A percentile compares a stretch with the other conserved stretches of the same genome.
These are phyloP conservation scores for Linderniella brevidens DNA, from an alignment of 257 asterid genomes.

Conservation along the genomic window DNA sequence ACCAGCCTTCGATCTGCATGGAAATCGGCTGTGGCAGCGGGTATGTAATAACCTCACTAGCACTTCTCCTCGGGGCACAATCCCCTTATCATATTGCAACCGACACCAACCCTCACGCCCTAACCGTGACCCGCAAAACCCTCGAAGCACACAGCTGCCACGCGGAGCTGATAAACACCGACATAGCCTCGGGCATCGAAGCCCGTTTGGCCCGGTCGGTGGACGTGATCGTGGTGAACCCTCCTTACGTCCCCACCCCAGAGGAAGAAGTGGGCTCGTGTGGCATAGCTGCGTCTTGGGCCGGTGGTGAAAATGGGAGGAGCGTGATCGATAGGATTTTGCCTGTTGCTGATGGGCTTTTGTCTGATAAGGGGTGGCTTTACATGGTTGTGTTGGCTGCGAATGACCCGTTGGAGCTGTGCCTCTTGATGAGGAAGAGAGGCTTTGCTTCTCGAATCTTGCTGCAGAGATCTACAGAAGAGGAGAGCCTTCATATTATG, in stretches of 20 bases:
- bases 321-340: constrained; percentile 70
- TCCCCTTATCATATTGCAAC: constrained; percentile 53
- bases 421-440: constrained; percentile 67
- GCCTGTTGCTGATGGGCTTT: constrained; percentile 60
- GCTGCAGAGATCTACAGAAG: constrained; percentile 82
- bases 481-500: constrained; percentile 76
- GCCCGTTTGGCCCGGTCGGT: constrained; percentile 40
- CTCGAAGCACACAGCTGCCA: constrained; percentile 54
- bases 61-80: constrained; percentile 41
- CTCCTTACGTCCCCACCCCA: constrained; percentile 96
- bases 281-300: constrained; percentile 86
- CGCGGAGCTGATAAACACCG: constrained; percentile 56
- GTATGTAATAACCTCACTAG: constrained; percentile 72
- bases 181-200: constrained; percentile 60
- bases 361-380: constrained; percentile 83
- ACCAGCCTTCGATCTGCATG: constrained; percentile 61
- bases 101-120: constrained; percentile 72
- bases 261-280: constrained; percentile 78
- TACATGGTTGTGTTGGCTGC: constrained; percentile 58
- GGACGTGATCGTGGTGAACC: constrained; percentile 86
- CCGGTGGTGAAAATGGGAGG: constrained; percentile 86
- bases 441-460: constrained; percentile 69
- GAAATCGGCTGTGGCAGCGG: constrained; percentile 98
- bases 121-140: constrained; percentile 46
- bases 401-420: constrained; percentile 58